phyloP scores from a whole-genome alignment of 208 protist species.

The Leishmania arabica region DNA sequence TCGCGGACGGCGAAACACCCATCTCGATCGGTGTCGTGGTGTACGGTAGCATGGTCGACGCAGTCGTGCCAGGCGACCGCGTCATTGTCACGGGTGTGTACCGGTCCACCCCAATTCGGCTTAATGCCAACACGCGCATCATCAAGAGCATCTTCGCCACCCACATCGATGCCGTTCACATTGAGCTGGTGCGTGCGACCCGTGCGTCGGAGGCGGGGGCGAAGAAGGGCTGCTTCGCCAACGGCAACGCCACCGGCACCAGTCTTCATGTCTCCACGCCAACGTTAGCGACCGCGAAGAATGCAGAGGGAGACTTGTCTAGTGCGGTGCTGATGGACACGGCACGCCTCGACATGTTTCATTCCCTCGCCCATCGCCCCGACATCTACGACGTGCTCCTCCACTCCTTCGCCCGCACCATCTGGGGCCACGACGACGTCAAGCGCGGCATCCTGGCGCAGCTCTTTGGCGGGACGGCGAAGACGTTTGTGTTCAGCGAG shows the following conservation, averaged over 20 bases:
- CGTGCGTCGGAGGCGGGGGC: background rate
- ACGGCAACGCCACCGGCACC: conserved; percentile 6
- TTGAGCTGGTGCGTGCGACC: conserved; percentile 84
- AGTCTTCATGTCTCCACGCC: conserved; percentile 13
- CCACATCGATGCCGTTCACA: conserved; percentile 97
- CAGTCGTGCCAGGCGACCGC: conserved; percentile 96
- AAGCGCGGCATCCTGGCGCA: conserved; percentile 99
- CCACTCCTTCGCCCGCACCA: conserved; percentile 95
- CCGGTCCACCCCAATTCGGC: conserved; percentile 91
- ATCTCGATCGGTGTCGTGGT: conserved; percentile 96
- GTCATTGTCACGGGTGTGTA: conserved; percentile 99
- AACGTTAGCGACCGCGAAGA: conserved; percentile 15
- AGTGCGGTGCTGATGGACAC: conserved; percentile 44
- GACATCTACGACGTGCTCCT: conserved; percentile 97
- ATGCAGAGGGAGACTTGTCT: conserved; percentile 8
- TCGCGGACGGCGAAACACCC: conserved; percentile 99
- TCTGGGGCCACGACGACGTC: conserved; percentile 98
- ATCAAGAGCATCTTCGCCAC: conserved; percentile 96
- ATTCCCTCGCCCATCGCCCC: conserved; percentile 66
- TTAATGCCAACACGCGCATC: conserved; percentile 94
- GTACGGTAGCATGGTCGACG: conserved; percentile 97
- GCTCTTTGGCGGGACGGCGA: conserved; percentile 98
- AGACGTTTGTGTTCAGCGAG: conserved; percentile 84
- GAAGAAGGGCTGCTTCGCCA: background rate
- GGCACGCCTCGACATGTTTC: conserved; percentile 73